These are phyloP conservation scores for Fonsecaea pugnacius DNA, from an alignment of 2,329 filamentous ascomycete genomes.

Conservation along the genomic window DNA sequence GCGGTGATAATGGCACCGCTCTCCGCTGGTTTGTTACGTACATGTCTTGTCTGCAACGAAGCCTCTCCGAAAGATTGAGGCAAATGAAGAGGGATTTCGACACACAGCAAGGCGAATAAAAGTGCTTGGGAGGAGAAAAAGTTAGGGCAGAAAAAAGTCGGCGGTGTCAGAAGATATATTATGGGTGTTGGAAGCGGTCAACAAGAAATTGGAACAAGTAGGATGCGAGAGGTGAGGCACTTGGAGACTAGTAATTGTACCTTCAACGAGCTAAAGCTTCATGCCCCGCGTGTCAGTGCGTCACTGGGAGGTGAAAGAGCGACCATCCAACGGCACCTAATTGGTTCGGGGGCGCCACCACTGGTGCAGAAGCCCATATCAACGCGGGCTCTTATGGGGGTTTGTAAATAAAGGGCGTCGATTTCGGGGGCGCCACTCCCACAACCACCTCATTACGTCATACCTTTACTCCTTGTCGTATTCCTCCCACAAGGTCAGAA, in stretches of 20 bases:
- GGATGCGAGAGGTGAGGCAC: slow-evolving; percentile 8
- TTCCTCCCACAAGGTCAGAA: neutral
- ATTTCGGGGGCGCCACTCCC: neutral
- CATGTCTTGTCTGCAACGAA: neutral
- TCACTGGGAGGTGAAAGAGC: neutral
- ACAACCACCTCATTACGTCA: neutral
- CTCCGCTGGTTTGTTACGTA: neutral
- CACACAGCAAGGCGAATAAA: neutral
- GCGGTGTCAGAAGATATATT: slow-evolving; percentile 8
- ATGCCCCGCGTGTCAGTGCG: slow-evolving; percentile 2
- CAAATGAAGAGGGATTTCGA: neutral
- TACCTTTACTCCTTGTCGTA: neutral
- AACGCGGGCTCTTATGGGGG: neutral
- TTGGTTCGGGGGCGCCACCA: neutral
- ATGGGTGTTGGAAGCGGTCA: slow-evolving; percentile 12
- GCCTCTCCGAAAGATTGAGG: neutral
- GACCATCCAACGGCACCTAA: neutral
- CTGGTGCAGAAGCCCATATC: neutral
- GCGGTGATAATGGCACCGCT: neutral
- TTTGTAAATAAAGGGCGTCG: neutral
- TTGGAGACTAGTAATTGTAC: neutral
- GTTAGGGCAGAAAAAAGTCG: neutral
- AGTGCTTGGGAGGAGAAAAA: slow-evolving; percentile 1
- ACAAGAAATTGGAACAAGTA: slow-evolving; percentile 5
- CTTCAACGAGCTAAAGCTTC: slow-evolving; percentile 1